These are phyloP conservation scores for Hypoxylon rickii DNA, from an alignment of 495 filamentous ascomycete species.

Conservation along the genomic window DNA sequence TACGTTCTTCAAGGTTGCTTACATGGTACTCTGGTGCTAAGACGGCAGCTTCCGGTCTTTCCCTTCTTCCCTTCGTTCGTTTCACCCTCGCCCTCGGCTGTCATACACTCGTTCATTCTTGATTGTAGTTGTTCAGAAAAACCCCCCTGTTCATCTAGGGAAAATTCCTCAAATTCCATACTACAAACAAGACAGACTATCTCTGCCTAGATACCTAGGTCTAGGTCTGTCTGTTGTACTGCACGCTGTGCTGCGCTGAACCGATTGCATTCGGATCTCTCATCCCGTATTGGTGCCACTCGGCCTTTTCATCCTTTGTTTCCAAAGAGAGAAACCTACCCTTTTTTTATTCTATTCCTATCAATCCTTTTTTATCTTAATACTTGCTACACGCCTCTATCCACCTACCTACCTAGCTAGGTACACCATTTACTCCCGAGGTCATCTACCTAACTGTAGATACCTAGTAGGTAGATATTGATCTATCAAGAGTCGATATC, in stretches of 20 bases:
- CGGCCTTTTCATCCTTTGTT: slow-evolving; percentile 6
- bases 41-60: slow-evolving; percentile 28
- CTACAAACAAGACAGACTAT: not conserved
- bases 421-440: too few species aligned
- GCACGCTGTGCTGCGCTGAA: too few species aligned
- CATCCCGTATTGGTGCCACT: not conserved
- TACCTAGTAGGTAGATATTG: too few species aligned
- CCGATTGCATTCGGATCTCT: slow-evolving; percentile 31
- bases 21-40: slow-evolving; percentile 9
- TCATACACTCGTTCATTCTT: slow-evolving; percentile 21
- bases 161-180: slow-evolving; percentile 16
- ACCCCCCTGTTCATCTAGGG: slow-evolving; percentile 14
- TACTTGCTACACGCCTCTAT: too few species aligned
- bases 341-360: not conserved
- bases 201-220: too few species aligned
- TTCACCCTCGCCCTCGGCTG: slow-evolving; percentile 17
- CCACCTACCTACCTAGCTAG: too few species aligned
- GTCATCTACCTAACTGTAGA: too few species aligned
- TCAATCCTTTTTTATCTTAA: too few species aligned
- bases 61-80: slow-evolving; percentile 32
- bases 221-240: too few species aligned
- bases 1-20: too few species aligned
- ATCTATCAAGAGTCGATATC: too few species aligned
- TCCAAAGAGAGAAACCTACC: not conserved
- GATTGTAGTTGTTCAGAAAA: slow-evolving; percentile 17